phyloP scores from a whole-genome alignment of 306 rosid genomes.

The Psophocarpus tetragonolobus region DNA sequence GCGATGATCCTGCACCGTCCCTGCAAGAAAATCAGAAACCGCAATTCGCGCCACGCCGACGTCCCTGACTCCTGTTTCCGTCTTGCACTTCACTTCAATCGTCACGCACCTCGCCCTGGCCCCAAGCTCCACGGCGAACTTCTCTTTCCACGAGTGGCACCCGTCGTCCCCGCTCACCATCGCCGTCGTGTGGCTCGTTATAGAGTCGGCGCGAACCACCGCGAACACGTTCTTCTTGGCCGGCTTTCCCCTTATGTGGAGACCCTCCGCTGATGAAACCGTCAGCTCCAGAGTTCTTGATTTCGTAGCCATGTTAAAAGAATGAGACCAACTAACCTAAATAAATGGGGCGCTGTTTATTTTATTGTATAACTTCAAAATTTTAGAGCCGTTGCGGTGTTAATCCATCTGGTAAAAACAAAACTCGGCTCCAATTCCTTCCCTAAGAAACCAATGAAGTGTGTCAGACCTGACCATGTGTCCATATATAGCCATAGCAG shows the following conservation, averaged over 20 bases:
- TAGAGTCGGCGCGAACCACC: slow-evolving; percentile 40
- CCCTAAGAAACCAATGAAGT: too few relatives aligned
- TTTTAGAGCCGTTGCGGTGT: too few relatives aligned
- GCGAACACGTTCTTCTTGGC: slow-evolving; percentile 38
- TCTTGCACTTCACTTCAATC: slow-evolving; percentile 52
- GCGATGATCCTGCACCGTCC: slow-evolving; percentile 32
- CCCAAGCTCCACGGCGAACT: slow-evolving; percentile 42
- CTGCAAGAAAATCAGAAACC: slow-evolving; percentile 45
- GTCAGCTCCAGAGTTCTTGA: slow-evolving; percentile 50
- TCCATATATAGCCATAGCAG: too few relatives aligned
- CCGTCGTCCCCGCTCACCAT: slow-evolving; percentile 26
- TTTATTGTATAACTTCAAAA: too few relatives aligned
- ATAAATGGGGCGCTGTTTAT: too few relatives aligned
- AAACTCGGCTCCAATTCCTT: too few relatives aligned
- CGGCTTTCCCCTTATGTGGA: slow-evolving; percentile 39
- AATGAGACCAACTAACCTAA: too few relatives aligned
- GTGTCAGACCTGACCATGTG: too few relatives aligned
- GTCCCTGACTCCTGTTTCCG: slow-evolving; percentile 7
- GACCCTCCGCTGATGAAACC: slow-evolving; percentile 47
- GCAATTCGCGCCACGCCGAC: slow-evolving; percentile 52
- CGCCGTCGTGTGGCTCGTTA: slow-evolving; percentile 32
- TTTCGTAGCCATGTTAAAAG: neutral
- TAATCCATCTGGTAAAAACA: too few relatives aligned
- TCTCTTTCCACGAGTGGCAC: slow-evolving; percentile 50
- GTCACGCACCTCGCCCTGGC: slow-evolving; percentile 28